Evolutionary conservation across 1,284 basidiomycete genomes (phyloP).

Genomic region (Papiliotrema laurentii): DNA sequence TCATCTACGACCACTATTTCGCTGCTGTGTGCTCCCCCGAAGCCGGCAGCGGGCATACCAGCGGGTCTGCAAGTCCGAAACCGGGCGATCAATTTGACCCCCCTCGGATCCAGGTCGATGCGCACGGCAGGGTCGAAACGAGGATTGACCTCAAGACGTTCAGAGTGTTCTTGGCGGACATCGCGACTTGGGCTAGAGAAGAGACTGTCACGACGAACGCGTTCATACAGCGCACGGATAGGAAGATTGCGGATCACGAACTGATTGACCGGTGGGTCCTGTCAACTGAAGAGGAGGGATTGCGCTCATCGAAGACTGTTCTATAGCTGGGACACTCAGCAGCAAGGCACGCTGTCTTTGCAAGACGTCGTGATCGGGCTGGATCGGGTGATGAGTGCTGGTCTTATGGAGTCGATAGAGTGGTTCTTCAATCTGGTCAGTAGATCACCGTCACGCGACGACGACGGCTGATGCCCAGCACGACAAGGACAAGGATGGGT

Average conservation of each 20-base stretch:
- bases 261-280: conserved; percentile 48
- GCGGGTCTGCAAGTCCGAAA: conserved; percentile 9
- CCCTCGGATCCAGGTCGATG: conserved; percentile 42
- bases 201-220: conserved; percentile 90
- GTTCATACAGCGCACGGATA: conserved; percentile 65
- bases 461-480: conserved; percentile 50
- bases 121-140: conserved; percentile 74
- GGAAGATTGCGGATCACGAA: conserved; percentile 51
- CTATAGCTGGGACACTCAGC: conserved; percentile 81
- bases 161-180: conserved; percentile 80
- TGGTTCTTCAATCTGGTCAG: conserved; percentile 87
- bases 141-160: conserved; percentile 84
- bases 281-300: conserved; percentile 35
- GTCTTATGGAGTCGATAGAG: conserved; percentile 95
- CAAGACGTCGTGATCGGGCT: conserved; percentile 88
- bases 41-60: conserved; percentile 10
- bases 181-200: conserved; percentile 93
- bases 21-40: conserved; percentile 74
- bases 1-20: conserved; percentile 87
- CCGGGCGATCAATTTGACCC: conserved; percentile 37
- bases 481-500: conserved; percentile 93
- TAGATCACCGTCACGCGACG: neutral
- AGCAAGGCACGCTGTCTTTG: conserved; percentile 74
- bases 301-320: conserved; percentile 79
- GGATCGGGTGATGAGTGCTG: conserved; percentile 89